Conservation (phyloP, 2,329 filamentous ascomycete genomes). For the Ceratocystis papillata region DNA sequence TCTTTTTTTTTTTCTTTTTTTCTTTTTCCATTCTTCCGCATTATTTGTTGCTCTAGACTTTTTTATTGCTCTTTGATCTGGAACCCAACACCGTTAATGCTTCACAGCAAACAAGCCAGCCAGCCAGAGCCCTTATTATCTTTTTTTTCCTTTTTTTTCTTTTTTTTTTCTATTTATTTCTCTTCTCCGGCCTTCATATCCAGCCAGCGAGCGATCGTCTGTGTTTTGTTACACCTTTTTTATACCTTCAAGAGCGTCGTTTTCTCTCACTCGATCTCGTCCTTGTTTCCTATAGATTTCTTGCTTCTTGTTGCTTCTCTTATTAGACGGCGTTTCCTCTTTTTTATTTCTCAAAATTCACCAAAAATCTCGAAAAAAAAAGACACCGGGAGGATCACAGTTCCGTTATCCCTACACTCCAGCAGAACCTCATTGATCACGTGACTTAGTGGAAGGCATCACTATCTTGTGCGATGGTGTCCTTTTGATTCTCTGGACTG, state of each 20-base stretch:
- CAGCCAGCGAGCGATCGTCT: slow-evolving; percentile 15
- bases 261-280: neutral
- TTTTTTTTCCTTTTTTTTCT: neutral
- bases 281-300: neutral
- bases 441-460: neutral
- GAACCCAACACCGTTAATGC: neutral
- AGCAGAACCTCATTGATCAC: slow-evolving; percentile 12
- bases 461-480: slow-evolving; percentile 2
- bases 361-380: slow-evolving; percentile 6
- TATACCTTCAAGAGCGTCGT: slow-evolving; percentile 10
- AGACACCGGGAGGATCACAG: slow-evolving; percentile 12
- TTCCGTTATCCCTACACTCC: neutral
- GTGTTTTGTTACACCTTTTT: slow-evolving; percentile 18
- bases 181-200: slow-evolving; percentile 12
- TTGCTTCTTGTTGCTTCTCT: slow-evolving; percentile 13
- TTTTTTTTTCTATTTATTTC: neutral
- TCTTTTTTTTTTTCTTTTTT: neutral
- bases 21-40: slow-evolving; percentile 2
- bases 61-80: slow-evolving; percentile 13
- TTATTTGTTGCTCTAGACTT: slow-evolving; percentile 14
- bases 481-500: slow-evolving; percentile 5
- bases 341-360: neutral
- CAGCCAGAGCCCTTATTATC: slow-evolving; percentile 12
- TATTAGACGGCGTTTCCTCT: slow-evolving; percentile 13
- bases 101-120: slow-evolving; percentile 3